Evolutionary conservation across 2,329 filamentous ascomycete genomes (phyloP).

Genomic region (Aspergillus calidoustus): DNA sequence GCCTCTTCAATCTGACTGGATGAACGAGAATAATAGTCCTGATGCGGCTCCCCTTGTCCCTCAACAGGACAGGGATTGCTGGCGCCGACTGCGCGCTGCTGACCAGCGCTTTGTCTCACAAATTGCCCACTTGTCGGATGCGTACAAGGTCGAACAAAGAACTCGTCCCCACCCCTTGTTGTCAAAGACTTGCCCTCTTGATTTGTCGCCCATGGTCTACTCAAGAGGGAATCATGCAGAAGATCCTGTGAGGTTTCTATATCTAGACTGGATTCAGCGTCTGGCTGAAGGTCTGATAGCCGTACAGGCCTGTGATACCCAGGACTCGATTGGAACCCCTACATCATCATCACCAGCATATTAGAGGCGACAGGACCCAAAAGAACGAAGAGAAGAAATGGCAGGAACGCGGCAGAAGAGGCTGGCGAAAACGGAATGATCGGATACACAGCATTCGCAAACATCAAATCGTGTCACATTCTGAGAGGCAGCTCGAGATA

Average conservation of each 20-base stretch:
- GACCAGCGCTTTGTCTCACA: constrained; percentile 2
- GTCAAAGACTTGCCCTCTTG: not conserved
- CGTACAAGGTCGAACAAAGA: constrained; percentile 10
- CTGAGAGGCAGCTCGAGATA: constrained; percentile 20
- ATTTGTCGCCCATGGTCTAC: constrained; percentile 11
- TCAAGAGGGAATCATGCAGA: constrained; percentile 6
- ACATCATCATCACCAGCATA: constrained; percentile 35
- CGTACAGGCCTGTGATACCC: constrained; percentile 33
- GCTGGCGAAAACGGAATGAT: not conserved
- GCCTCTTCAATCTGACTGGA: constrained; percentile 10
- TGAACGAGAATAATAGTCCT: constrained; percentile 4
- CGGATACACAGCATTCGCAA: constrained; percentile 4
- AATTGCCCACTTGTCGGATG: not conserved
- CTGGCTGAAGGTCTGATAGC: constrained; percentile 24
- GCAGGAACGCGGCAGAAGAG: constrained; percentile 1
- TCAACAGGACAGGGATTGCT: constrained; percentile 14
- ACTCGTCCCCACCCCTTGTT: constrained; percentile 7
- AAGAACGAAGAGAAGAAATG: constrained; percentile 3
- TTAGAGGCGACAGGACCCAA: constrained; percentile 30
- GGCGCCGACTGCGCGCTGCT: constrained; percentile 12
- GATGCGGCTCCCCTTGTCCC: constrained; percentile 10
- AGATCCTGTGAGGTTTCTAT: constrained; percentile 16
- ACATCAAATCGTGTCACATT: constrained; percentile 24
- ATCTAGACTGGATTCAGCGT: constrained; percentile 26
- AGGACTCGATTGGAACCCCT: constrained; percentile 36